Percentiles rank a stretch among this genome's conserved stretches.
phyloP scores from a whole-genome alignment of 2,329 filamentous ascomycete species.

The Ophiocordyceps camponoti-rufipedis region DNA sequence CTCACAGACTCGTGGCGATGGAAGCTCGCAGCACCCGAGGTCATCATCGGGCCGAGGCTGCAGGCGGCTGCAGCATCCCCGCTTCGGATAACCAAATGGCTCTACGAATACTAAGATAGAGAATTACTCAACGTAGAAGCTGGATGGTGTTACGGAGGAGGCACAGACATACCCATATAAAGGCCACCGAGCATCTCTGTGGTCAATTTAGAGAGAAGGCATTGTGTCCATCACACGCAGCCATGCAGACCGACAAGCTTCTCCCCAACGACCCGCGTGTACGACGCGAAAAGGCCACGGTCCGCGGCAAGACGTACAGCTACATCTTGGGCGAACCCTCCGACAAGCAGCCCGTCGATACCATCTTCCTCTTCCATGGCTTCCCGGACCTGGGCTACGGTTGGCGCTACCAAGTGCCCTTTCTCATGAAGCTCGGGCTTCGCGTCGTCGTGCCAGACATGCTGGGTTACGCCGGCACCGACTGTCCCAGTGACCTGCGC shows the following conservation, averaged over 20 bases:
- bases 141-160: too few relatives aligned
- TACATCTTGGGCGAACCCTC: constrained; percentile 38
- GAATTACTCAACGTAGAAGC: too few relatives aligned
- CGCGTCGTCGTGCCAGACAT: constrained; percentile 73
- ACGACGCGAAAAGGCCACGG: constrained; percentile 38
- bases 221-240: background rate
- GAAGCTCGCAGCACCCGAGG: too few relatives aligned
- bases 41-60: too few relatives aligned
- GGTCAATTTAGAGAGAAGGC: too few relatives aligned
- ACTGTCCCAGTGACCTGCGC: constrained; percentile 39
- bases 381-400: constrained; percentile 70
- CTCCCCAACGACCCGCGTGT: constrained; percentile 44
- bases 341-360: constrained; percentile 21
- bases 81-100: too few relatives aligned
- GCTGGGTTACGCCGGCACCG: constrained; percentile 70
- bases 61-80: too few relatives aligned
- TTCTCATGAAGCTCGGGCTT: constrained; percentile 51
- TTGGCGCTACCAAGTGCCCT: constrained; percentile 80
- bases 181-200: too few relatives aligned
- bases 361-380: constrained; percentile 47
- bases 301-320: constrained; percentile 55
- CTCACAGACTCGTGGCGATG: too few relatives aligned
- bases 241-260: constrained; percentile 44
- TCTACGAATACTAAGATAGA: too few relatives aligned
- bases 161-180: too few relatives aligned